Base-by-base conservation (phyloP, 495 filamentous ascomycete genomes). In the Penicillium desertorum region DNA sequence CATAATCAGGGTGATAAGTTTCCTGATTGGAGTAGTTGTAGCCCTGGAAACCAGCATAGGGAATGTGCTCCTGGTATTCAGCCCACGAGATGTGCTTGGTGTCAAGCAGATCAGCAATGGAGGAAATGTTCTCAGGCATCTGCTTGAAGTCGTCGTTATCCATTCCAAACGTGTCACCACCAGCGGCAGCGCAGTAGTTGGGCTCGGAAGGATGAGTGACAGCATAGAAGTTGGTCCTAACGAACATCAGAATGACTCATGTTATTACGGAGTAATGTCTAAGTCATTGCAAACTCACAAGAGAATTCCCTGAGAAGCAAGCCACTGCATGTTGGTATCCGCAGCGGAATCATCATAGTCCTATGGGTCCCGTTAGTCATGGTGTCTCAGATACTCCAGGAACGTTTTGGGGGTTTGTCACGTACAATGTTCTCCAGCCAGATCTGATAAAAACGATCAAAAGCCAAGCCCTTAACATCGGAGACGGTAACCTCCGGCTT, bases 351-450 rank as follows among this genome's bases (percentile, higher is more conserved):
- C 77, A 36, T 71, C 67, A 39, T 74, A 87, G 71, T 87, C 81
- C 83, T 87, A 49, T 2, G 10, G 23, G 10, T 25, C 2, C 39
- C 12, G 41, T 45, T 29, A 32, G 46, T 54, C 37, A 37, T 36
- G 22, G 42, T 51, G 39, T 19, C 19, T 44, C 9, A 5, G 10
- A 2, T 46, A 84, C 7, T 39, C 36, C n/a, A 81, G 32, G 70
- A 72, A 47, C 73, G 69, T n/a, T 71, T 73, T 53, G 67, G 44
- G 11, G 29, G 64, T 67, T 23, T 19, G 46, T 62, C 51, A 71
- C 70, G 16, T 65, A 89, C 85, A 44, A 81, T 85, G 66, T 90
- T 91, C 74, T 90, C 88, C 30, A 90, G 68, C 84, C 85, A 90
- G 67, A 91, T 83, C 62, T 81, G 80, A 41, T 85, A 78, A 56